Base-by-base conservation (phyloP, 2,329 filamentous ascomycete genomes). In the Colletotrichum neosansevieriae region DNA sequence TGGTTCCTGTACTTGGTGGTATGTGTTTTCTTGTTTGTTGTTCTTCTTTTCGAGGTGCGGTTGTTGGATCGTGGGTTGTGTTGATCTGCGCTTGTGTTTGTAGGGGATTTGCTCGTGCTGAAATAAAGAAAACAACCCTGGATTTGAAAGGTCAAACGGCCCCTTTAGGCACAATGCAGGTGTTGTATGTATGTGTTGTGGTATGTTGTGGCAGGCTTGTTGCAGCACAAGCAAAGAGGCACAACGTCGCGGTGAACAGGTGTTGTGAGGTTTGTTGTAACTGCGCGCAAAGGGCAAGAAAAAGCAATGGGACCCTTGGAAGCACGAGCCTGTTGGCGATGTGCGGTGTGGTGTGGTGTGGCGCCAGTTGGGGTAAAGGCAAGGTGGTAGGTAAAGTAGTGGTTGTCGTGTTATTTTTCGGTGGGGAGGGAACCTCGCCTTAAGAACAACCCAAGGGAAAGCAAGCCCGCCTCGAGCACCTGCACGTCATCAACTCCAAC, bases 251-350 rank as follows among this genome's bases (percentile, higher is more conserved):
- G 19, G 44, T 29, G 29, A 45, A 38, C 4, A 29, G 6, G 29
- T 29, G 36, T 11, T 58, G 44, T 15, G 44, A 59, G 57, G 44
- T 9, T 9, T 29, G 29, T 50, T 59, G 44, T 38, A 19, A 34
- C 24, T n/a, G n/a, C 47, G 58, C 58, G 47, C 34, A 19, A 17
- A 53, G 56, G 19, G 17, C n/a, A n/a, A 47, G 17, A 47, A 47
- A 11, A 51, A 49, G 40, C 10, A n/a, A 51, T 4, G 11, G 58
- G 47, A 61, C 58, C 58, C 47, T 53, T 53, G 47, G 58, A 29
- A 53, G 58, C 58, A 61, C 47, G 21, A 45, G 58, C 58, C 58
- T 53, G 47, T 53, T 53, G 36, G 47, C 47, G 58, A 61, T 53
- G 51, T 61, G 58, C 47, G 47, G 58, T 61, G 58, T 44, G 44